Conservation (phyloP, 2,329 filamentous ascomycete genomes). For the Apiospora phragmitis region DNA sequence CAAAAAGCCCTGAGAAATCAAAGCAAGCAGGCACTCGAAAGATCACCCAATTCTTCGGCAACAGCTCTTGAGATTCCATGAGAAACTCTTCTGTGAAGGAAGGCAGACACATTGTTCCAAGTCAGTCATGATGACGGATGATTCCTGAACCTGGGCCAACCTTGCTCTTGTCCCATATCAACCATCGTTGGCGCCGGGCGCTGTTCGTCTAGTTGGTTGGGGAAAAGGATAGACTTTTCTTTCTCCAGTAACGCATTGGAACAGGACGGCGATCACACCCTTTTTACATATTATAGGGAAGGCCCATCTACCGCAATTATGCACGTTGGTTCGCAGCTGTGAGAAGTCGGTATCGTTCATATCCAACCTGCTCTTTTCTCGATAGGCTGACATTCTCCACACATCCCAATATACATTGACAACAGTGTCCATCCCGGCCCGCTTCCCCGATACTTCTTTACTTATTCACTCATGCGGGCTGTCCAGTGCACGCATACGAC, state of each 20-base stretch:
- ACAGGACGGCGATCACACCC: not conserved
- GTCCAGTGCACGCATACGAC: not conserved
- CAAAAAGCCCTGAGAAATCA: conserved; percentile 33
- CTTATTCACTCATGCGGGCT: not conserved
- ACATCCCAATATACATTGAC: not conserved
- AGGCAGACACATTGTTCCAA: not conserved
- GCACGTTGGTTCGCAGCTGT: not conserved
- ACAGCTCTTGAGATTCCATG: conserved; percentile 36
- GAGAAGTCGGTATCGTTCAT: not conserved
- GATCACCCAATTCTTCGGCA: conserved; percentile 48
- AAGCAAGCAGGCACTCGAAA: conserved; percentile 41
- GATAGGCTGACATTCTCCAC: not conserved
- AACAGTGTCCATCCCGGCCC: not conserved
- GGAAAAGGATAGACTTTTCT: not conserved
- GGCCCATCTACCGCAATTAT: not conserved
- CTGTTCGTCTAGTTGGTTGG: not conserved
- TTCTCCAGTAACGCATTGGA: not conserved
- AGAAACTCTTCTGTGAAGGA: too few species aligned
- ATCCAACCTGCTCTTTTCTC: not conserved
- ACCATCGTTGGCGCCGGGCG: too few species aligned
- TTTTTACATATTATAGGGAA: not conserved
- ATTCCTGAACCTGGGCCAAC: not conserved
- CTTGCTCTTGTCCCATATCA: not conserved
- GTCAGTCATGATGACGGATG: not conserved
- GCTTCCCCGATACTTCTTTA: not conserved